These are phyloP conservation scores for Colletotrichum sublineola DNA, from an alignment of 2,329 filamentous ascomycete species.

Conservation along the genomic window DNA sequence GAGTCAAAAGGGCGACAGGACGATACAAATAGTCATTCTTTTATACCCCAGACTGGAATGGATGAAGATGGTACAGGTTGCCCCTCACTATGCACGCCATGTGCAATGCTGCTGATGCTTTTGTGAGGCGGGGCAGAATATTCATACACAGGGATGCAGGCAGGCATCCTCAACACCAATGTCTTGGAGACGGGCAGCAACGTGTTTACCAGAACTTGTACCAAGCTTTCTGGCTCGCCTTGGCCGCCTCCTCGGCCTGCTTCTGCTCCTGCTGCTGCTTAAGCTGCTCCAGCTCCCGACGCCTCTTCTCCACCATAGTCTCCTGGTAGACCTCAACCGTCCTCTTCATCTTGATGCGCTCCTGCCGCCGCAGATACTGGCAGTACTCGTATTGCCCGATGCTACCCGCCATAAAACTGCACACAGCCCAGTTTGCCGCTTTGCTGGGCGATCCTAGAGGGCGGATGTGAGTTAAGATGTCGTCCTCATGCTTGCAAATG, in stretches of 20 bases:
- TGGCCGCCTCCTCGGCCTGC: slow-evolving; percentile 52
- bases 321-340: slow-evolving; percentile 75
- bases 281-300: slow-evolving; percentile 58
- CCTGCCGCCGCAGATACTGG: slow-evolving; percentile 78
- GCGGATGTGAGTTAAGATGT: neutral
- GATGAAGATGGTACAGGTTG: slow-evolving; percentile 33
- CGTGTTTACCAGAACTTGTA: slow-evolving; percentile 67
- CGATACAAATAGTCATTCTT: slow-evolving; percentile 39
- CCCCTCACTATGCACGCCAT: neutral
- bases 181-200: neutral
- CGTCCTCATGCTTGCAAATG: too few species aligned
- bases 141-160: slow-evolving; percentile 2
- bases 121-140: neutral
- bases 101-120: slow-evolving; percentile 10
- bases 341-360: slow-evolving; percentile 86
- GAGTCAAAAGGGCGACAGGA: neutral
- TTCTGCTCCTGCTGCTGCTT: slow-evolving; percentile 47
- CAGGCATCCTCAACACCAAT: neutral
- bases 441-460: slow-evolving; percentile 61
- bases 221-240: slow-evolving; percentile 59
- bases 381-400: slow-evolving; percentile 87
- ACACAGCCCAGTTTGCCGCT: slow-evolving; percentile 89
- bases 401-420: slow-evolving; percentile 78
- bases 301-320: slow-evolving; percentile 59
- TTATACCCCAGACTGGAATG: slow-evolving; percentile 37